phyloP scores from a whole-genome alignment of 441 rosid genomes.

The Jatropha multifida region DNA sequence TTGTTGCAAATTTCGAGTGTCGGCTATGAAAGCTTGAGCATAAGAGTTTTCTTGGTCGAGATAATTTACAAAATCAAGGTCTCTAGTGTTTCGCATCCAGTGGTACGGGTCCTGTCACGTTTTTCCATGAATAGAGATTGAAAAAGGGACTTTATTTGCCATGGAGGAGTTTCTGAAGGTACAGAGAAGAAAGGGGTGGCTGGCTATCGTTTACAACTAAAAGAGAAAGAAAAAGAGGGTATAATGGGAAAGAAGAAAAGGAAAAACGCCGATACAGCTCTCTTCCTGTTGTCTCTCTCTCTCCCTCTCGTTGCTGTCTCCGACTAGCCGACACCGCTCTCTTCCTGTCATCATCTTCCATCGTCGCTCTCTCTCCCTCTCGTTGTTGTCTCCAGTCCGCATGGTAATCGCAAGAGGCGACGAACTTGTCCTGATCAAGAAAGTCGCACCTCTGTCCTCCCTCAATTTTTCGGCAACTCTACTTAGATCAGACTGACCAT shows the following conservation, averaged over 20 bases:
- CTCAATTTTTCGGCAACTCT: no score
- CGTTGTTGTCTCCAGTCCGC: no score
- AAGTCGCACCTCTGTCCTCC: no score
- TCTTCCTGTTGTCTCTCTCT: no score
- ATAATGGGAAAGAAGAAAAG: constrained; percentile 16
- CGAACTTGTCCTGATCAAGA: no score
- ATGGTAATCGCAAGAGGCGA: no score
- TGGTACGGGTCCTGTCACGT: constrained; percentile 71
- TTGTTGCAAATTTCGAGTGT: constrained; percentile 49
- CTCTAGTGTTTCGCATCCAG: constrained; percentile 75
- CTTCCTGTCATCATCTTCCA: no score
- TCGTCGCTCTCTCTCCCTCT: no score
- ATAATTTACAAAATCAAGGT: constrained; percentile 53
- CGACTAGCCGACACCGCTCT: no score
- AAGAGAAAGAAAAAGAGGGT: constrained; percentile 37
- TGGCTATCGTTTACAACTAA: constrained; percentile 33
- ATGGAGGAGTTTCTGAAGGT: constrained; percentile 47
- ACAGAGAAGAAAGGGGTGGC: constrained; percentile 30
- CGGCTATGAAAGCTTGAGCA: constrained; percentile 78
- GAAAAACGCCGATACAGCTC: no score
- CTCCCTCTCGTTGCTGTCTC: no score
- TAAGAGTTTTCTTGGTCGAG: constrained; percentile 69
- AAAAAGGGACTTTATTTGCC: constrained; percentile 60
- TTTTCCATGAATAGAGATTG: constrained; percentile 51
- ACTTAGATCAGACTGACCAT: no score